phyloP scores from a whole-genome alignment of 371 early-diverging fungal genomes.

The Apophysomyces trapeziformis region DNA sequence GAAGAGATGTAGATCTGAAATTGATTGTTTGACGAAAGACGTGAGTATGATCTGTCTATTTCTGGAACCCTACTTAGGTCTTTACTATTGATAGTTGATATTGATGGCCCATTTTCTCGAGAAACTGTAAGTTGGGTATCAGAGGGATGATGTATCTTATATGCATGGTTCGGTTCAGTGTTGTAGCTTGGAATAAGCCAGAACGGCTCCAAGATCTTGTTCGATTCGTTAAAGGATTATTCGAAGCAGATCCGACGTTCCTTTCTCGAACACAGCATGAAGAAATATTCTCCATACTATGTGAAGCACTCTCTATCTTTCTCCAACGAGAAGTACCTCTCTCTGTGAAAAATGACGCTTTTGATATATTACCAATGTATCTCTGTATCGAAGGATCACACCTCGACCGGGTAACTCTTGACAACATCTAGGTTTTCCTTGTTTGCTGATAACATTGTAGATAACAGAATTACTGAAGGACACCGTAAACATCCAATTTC shows the following conservation, averaged over 20 bases:
- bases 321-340: conserved; percentile 26
- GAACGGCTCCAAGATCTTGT: conserved; percentile 36
- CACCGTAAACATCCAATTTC: conserved; percentile 54
- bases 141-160: too few relatives aligned
- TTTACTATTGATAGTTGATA: conserved; percentile 29
- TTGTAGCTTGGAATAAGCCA: conserved; percentile 30
- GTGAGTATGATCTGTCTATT: conserved; percentile 17
- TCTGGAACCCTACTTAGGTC: neutral
- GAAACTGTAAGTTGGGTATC: conserved; percentile 38
- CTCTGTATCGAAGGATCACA: conserved; percentile 29
- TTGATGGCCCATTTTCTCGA: conserved; percentile 32
- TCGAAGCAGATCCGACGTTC: conserved; percentile 53
- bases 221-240: conserved; percentile 39
- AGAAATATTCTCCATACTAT: conserved; percentile 27
- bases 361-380: conserved; percentile 43
- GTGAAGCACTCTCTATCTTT: conserved; percentile 20
- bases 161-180: conserved; percentile 6
- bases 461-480: conserved; percentile 31
- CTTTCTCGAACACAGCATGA: conserved; percentile 40
- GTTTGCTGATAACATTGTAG: conserved; percentile 17
- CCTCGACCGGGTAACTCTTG: conserved; percentile 15
- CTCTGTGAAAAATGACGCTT: conserved; percentile 26
- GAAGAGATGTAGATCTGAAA: conserved; percentile 17
- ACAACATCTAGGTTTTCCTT: neutral
- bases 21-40: conserved; percentile 21